Evolutionary conservation across 192 early-diverging fungal species (phyloP), one percentile per base, ranked within the genome.

Genomic region (Phycomyces nitens): DNA sequence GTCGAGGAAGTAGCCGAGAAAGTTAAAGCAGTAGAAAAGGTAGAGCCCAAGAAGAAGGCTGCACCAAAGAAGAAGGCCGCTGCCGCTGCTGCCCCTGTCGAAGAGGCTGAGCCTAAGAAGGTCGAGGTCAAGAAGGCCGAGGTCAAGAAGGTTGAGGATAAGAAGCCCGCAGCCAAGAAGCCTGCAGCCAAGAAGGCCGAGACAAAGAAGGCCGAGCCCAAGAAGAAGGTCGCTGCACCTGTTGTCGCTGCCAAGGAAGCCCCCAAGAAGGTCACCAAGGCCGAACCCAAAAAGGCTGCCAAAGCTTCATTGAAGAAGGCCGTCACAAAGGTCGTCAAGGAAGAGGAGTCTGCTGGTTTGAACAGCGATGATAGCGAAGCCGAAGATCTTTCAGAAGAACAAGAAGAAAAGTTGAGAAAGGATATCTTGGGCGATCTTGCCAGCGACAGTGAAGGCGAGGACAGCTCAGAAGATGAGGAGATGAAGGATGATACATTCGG

Each of bases 361-460:
- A 24, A 64, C 16, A 77, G 75, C 29, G 75, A 73, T 18, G 69
- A 75, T 23, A 60, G 66, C 1, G 69, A 68, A 0, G 71, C 64
- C 20, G 75, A 71, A 2, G 79, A 75, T 2, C 51, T 75, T 53
- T 58, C 69, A 14, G 65, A 77, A 54, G 75, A 73, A 59, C 77
- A 82, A 40, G 80, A 80, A 24, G 70, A 68, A 16, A 66, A 66
- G 18, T 52, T 77, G 44, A 59, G 77, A 49, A 81, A 77, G 65
- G 71, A 71, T 40, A 76, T 77, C 24, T 62, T 69, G 23, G 70
- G 70, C 29, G 70, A 72, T 23, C 21, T 72, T 18, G 51, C 38
- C 5, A 51, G 47, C 14, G 50, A 52, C 20, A 60, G 60, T 29
- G 71, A 69, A 26, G 74, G 59, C 43, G 68, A 72, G n/a, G 62